A percentile compares a stretch with the other conserved stretches of the same genome.
Conservation (phyloP, 768 basidiomycete genomes). For the Tulasnella sp. region DNA sequence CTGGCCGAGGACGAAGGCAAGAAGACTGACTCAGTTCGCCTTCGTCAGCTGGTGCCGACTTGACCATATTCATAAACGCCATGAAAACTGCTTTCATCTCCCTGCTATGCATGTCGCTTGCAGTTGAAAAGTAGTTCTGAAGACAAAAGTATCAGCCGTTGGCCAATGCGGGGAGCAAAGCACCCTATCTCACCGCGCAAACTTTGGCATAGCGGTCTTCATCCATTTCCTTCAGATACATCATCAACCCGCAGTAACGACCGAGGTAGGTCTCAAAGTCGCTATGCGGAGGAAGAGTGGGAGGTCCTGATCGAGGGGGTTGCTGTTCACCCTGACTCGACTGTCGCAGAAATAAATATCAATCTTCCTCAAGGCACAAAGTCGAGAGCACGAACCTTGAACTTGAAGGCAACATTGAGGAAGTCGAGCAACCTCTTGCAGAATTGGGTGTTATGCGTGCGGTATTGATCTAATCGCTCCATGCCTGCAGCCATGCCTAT, state of each 20-base stretch:
- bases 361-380: constrained; percentile 41
- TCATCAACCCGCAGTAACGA: constrained; percentile 81
- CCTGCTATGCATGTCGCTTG: constrained; percentile 72
- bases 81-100: constrained; percentile 76
- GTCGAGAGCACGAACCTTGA: constrained; percentile 56
- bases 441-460: constrained; percentile 85
- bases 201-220: constrained; percentile 81
- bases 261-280: constrained; percentile 79
- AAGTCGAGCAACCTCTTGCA: constrained; percentile 90
- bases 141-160: background rate
- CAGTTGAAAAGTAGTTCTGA: constrained; percentile 86
- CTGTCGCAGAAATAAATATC: constrained; percentile 35
- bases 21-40: constrained; percentile 42
- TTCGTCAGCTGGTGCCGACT: constrained; percentile 60
- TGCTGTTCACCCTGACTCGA: background rate
- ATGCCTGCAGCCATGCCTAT: constrained; percentile 96
- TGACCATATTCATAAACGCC: constrained; percentile 56
- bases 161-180: background rate
- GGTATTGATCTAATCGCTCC: constrained; percentile 87
- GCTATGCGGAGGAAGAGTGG: constrained; percentile 55
- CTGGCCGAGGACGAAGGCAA: background rate
- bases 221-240: constrained; percentile 97
- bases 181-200: constrained; percentile 64
- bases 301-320: constrained; percentile 44
- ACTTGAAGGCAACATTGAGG: constrained; percentile 84